Evolutionary conservation across 1,284 basidiomycete genomes (phyloP), one percentile per base, ranked within the genome.

Genomic region (Ceratobasidium papillatum): DNA sequence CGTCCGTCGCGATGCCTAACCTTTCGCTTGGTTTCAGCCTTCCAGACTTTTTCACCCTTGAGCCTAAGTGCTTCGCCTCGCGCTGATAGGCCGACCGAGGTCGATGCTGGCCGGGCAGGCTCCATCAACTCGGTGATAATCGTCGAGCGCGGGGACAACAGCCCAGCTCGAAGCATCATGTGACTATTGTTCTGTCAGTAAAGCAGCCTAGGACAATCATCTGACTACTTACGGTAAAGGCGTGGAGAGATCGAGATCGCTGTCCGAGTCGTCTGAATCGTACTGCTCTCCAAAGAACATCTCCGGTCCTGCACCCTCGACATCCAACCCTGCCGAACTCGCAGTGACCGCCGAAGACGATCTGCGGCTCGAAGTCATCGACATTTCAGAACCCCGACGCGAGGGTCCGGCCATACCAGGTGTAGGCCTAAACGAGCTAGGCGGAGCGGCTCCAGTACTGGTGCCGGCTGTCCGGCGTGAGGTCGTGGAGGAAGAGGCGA

Each of bases 111-210:
- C 9, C n/a, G 43, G 19, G 45, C 43, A 17, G 36, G 4, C 47
- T 73, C 71, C 25, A 51, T 17, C 56, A 43, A n/a, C 45, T 64
- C 71, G 34, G 74, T 74, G 4, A 94, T 81, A 3, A 93, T 81
- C 76, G 91, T 93, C 0, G 92, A 93, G 74, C 88, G 84, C 0
- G 91, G 90, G 1, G 92, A 93, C 25, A 94, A 85, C 68, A 93
- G 83, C 1, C 92, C 92, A 75, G 92, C 87, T 17, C 88, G 86
- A 36, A 93, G 82, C 89, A 94, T 91, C 41, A 94, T 81, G 78
- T 91, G 87, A 8, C 91, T 93, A 76, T 62, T 43, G 62, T 75
- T 66, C 77, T 64, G 49, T 22, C n/a, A 62, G 59, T 43, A 19
- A 19, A n/a, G 12, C 3, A n/a, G 8, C 12, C 14, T 58, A 41